Percentiles rank a stretch among this genome's conserved stretches.
phyloP scores from a whole-genome alignment of 352 stramenopile species.

The Phytopythium aichiense region DNA sequence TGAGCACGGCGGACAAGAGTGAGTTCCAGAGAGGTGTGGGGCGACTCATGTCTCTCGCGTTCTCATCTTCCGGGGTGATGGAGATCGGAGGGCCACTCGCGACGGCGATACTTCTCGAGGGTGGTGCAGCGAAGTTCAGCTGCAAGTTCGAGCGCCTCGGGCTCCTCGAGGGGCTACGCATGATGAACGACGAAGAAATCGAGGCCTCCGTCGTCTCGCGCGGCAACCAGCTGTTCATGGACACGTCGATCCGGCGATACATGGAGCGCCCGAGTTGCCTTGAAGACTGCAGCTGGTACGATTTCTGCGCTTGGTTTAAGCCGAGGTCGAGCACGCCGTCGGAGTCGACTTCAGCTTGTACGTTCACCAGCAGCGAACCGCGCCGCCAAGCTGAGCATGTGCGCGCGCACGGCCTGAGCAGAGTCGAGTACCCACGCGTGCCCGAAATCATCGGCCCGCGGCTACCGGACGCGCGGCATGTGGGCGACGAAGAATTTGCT shows the following conservation, averaged over 20 bases:
- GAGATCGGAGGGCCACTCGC: conserved; percentile 22
- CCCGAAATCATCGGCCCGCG: conserved; percentile 20
- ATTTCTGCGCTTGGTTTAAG: conserved; percentile 17
- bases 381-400: background rate
- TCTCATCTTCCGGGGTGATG: conserved; percentile 15
- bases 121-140: conserved; percentile 13
- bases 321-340: background rate
- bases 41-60: conserved; percentile 16
- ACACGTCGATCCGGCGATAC: conserved; percentile 19
- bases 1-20: background rate
- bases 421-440: conserved; percentile 12
- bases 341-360: background rate
- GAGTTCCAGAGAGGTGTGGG: conserved; percentile 11
- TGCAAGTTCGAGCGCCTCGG: conserved; percentile 17
- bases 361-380: background rate
- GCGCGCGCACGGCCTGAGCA: background rate
- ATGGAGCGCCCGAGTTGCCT: conserved; percentile 8
- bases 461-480: conserved; percentile 9
- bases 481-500: conserved; percentile 7
- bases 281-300: conserved; percentile 16
- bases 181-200: conserved; percentile 12
- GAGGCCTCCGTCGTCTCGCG: conserved; percentile 12
- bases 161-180: conserved; percentile 13
- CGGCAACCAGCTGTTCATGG: conserved; percentile 3
- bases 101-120: conserved; percentile 13